Evolutionary conservation across 129 eudicot genomes (phyloP), one percentile per base, ranked within the genome.

Genomic region (Erigeron canadensis): DNA sequence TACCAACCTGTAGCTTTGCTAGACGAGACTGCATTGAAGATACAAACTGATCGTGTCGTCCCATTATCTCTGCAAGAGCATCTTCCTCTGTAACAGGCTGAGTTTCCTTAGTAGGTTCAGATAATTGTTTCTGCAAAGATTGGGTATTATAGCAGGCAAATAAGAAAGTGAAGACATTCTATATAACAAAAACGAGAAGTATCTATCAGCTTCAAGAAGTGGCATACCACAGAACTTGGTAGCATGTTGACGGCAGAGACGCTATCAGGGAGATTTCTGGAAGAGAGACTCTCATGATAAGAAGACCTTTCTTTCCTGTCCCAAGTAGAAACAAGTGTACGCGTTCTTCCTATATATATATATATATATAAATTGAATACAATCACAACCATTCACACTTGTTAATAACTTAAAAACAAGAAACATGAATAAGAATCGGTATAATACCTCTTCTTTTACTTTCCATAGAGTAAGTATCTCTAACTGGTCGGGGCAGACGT

Each of bases 21-120:
- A 89, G 74, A 63, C 98, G 98, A 71, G 96, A 81, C 69, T 82
- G 94, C 96, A 89, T 82, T 53, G 87, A 83, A 60, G 88, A 78
- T 71, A 89, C 80, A 73, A 93, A 89, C 76, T 87, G 83, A 77
- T 82, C 86, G 81, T 93, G 98, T 42, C 67, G 83, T 53, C 81
- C 87, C 88, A 90, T 81, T 77, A 93, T 71, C 71, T 90, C 88
- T 37, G 82, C 84, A 76, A 87, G 67, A 28, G 54, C 72, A 80
- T 87, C 90, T 21, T 89, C 95, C 41, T 87, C 95, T 57, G 82
- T 74, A 15, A 75, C 69, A 69, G 95, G 75, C 64, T 69, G 81
- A 68, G 75, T 65, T 77, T 87, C 96, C 71, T 80, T 75, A 7
- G 75, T 77, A 51, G 80, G 47, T 39, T 48, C 79, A 44, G 85